phyloP scores from a whole-genome alignment of 192 early-diverging fungal species.

The Thoreauomyces humboldtii region DNA sequence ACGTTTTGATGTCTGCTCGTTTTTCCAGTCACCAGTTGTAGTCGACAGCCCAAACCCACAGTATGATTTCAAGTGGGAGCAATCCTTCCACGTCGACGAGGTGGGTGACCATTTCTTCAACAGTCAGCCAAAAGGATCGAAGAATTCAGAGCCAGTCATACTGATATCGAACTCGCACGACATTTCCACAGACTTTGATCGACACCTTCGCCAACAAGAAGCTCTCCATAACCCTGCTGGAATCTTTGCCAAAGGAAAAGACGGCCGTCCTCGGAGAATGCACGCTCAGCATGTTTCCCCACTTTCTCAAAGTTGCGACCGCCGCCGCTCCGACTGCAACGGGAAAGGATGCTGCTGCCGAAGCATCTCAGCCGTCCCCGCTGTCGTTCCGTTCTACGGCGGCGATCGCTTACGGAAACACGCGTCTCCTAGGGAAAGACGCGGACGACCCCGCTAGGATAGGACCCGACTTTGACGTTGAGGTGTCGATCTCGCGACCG shows the following conservation, averaged over 20 bases:
- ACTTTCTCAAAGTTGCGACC: slow-evolving; percentile 44
- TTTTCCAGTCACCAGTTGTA: slow-evolving; percentile 42
- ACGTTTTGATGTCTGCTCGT: background rate
- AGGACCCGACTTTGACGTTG: slow-evolving; percentile 37
- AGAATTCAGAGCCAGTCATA: too few relatives aligned
- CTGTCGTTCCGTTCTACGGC: slow-evolving; percentile 35
- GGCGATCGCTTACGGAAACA: slow-evolving; percentile 41
- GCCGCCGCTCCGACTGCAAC: too few relatives aligned
- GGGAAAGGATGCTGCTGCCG: slow-evolving; percentile 43
- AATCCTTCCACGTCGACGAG: slow-evolving; percentile 55
- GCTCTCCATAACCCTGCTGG: slow-evolving; percentile 48
- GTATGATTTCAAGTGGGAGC: slow-evolving; percentile 44
- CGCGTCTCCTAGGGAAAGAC: slow-evolving; percentile 47
- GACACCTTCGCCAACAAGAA: slow-evolving; percentile 57
- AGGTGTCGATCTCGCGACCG: slow-evolving; percentile 42
- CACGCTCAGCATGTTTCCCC: slow-evolving; percentile 38
- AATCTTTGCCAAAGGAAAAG: slow-evolving; percentile 63
- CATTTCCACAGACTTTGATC: slow-evolving; percentile 54
- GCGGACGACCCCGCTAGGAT: slow-evolving; percentile 27
- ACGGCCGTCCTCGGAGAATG: slow-evolving; percentile 50
- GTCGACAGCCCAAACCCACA: slow-evolving; percentile 49
- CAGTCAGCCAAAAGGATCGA: too few relatives aligned
- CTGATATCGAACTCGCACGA: too few relatives aligned
- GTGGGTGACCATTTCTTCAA: slow-evolving; percentile 21
- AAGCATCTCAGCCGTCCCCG: slow-evolving; percentile 25